Conservation (phyloP, 78 protist genomes). For the Emiliania huxleyi region DNA sequence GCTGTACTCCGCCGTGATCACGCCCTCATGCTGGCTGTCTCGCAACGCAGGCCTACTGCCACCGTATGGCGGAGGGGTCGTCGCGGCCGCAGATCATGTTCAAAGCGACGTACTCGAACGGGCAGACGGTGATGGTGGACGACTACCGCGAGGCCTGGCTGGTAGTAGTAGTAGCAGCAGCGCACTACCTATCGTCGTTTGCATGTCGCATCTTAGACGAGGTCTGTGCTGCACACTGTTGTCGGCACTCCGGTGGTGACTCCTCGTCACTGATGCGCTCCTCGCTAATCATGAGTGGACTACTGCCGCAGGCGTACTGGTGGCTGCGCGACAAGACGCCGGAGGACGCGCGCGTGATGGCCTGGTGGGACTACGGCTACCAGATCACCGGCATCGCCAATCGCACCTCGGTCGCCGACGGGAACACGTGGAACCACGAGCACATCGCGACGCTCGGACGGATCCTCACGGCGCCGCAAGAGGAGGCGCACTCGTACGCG, state of each 20-base stretch:
- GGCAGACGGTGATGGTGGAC: neutral
- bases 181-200: too few relatives aligned
- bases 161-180: too few relatives aligned
- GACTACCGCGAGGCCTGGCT: slow-evolving; percentile 42
- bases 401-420: slow-evolving; percentile 43
- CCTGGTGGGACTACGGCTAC: slow-evolving; percentile 58
- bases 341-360: slow-evolving; percentile 53
- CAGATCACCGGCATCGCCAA: slow-evolving; percentile 24
- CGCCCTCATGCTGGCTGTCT: neutral
- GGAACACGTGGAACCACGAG: slow-evolving; percentile 58
- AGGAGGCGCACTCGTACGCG: neutral
- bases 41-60: neutral
- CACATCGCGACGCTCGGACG: slow-evolving; percentile 54
- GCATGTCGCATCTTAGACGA: too few relatives aligned
- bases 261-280: too few relatives aligned
- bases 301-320: too few relatives aligned
- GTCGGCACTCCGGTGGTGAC: too few relatives aligned
- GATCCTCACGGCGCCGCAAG: neutral
- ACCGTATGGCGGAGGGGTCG: neutral
- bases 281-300: too few relatives aligned
- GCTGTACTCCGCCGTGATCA: too few relatives aligned
- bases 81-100: slow-evolving; percentile 32
- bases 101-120: neutral
- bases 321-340: slow-evolving; percentile 58
- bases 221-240: too few relatives aligned